Conservation (phyloP, 129 eudicot species). For the Mikania micrantha region DNA sequence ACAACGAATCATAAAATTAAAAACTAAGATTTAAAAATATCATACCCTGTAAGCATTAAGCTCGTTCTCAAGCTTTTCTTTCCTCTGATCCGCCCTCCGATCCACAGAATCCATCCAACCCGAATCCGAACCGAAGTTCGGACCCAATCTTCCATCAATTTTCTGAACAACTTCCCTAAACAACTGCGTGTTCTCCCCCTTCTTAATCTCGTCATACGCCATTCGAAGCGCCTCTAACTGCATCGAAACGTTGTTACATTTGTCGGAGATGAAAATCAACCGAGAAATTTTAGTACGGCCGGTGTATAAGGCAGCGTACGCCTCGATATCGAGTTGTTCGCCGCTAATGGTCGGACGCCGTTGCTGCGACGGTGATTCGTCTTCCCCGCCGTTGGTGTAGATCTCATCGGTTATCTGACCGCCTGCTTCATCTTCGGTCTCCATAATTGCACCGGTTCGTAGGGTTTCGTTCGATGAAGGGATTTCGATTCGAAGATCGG, state of each 20-base stretch:
- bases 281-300: constrained; percentile 76
- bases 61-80: constrained; percentile 91
- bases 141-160: constrained; percentile 73
- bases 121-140: constrained; percentile 44
- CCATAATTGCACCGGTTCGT: constrained; percentile 33
- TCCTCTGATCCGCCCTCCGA: constrained; percentile 71
- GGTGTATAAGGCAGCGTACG: constrained; percentile 76
- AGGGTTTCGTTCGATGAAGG: constrained; percentile 21
- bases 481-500: constrained; percentile 3
- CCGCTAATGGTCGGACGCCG: constrained; percentile 57
- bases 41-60: constrained; percentile 88
- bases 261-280: constrained; percentile 61
- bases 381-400: constrained; percentile 50
- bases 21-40: not conserved
- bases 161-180: constrained; percentile 71
- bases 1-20: not conserved
- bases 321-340: constrained; percentile 90
- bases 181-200: constrained; percentile 76
- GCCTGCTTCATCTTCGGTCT: constrained; percentile 44
- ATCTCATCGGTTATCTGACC: constrained; percentile 63
- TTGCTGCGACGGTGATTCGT: constrained; percentile 27
- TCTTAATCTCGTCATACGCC: constrained; percentile 88
- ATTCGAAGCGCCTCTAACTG: constrained; percentile 75
- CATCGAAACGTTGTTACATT: constrained; percentile 46
- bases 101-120: constrained; percentile 76